Percentiles rank a stretch among this genome's conserved stretches.
These are phyloP conservation scores for Micromonas pusilla DNA, from an alignment of 139 green algal genomes.

Conservation along the genomic window DNA sequence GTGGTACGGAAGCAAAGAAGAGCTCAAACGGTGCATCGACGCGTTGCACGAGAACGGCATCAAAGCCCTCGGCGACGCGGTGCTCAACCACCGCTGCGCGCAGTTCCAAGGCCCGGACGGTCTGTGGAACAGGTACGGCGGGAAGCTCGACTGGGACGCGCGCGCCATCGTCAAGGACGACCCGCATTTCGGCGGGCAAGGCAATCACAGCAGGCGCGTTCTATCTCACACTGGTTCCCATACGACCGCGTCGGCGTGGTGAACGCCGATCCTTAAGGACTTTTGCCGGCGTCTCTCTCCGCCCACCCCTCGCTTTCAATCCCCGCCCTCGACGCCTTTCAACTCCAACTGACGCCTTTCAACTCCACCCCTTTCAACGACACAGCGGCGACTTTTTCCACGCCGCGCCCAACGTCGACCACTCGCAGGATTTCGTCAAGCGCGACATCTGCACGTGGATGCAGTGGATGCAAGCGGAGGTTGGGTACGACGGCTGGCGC, in stretches of 20 bases:
- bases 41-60: conserved; percentile 41
- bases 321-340: too few relatives aligned
- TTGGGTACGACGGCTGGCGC: conserved; percentile 49
- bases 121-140: conserved; percentile 40
- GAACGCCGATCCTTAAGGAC: too few relatives aligned
- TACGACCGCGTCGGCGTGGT: too few relatives aligned
- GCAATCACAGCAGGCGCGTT: conserved; percentile 36
- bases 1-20: conserved; percentile 41
- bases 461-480: conserved; percentile 39
- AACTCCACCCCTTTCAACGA: conserved; percentile 14
- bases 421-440: conserved; percentile 50
- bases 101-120: conserved; percentile 38
- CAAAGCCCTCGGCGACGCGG: conserved; percentile 45
- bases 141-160: conserved; percentile 43
- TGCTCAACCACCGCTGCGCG: conserved; percentile 55
- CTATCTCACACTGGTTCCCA: too few relatives aligned
- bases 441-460: conserved; percentile 44
- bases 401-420: conserved; percentile 51
- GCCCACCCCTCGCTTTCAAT: too few relatives aligned
- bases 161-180: conserved; percentile 46
- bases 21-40: conserved; percentile 39
- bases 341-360: too few relatives aligned
- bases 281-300: too few relatives aligned
- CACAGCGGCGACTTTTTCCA: conserved; percentile 49
- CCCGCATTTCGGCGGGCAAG: conserved; percentile 43